phyloP scores from a whole-genome alignment of 345 rosid species.

The Eucalyptus fibrosa region DNA sequence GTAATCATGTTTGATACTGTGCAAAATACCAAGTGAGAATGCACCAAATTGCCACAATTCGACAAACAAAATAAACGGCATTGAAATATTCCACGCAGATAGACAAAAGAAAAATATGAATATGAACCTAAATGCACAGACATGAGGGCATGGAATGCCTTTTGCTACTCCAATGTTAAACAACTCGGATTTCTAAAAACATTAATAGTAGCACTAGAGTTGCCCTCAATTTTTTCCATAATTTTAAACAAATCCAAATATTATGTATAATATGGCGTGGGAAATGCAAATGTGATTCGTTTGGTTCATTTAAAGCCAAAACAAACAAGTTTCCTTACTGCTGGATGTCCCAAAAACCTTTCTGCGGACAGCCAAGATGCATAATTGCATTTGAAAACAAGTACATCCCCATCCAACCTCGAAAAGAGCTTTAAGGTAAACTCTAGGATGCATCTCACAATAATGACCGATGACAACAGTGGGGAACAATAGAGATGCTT shows the following conservation, averaged over 20 bases:
- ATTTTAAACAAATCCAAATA: background rate
- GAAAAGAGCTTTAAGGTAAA: background rate
- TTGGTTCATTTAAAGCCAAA: background rate
- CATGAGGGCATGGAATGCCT: background rate
- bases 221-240: background rate
- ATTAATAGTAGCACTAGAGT: background rate
- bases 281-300: background rate
- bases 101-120: background rate
- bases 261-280: background rate
- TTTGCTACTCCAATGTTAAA: background rate
- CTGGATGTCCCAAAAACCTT: background rate
- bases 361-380: background rate
- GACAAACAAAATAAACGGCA: background rate
- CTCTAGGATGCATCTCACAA: background rate
- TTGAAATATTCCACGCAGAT: background rate
- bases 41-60: background rate
- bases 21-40: background rate
- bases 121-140: background rate
- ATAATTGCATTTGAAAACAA: background rate
- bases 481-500: background rate
- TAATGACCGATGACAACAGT: background rate
- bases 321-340: background rate
- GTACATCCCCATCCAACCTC: background rate
- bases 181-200: background rate
- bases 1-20: slow-evolving; percentile 89